Evolutionary conservation across 2,329 filamentous ascomycete species (phyloP).

Genomic region (Epichloe aotearoae): DNA sequence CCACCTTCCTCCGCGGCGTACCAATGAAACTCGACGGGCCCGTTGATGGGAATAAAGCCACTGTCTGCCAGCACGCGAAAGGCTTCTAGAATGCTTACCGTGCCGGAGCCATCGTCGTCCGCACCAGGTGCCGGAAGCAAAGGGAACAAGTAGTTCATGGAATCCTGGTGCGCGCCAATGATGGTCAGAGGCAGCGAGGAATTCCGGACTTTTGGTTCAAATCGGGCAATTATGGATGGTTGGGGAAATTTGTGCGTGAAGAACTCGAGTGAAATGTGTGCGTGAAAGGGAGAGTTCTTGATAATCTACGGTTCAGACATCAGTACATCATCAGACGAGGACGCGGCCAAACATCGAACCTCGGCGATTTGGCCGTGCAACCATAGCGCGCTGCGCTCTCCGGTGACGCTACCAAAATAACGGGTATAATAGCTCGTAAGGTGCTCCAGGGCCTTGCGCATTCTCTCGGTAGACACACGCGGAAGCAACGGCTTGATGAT

Average conservation of each 20-base stretch:
- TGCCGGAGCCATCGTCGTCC: conserved; percentile 36
- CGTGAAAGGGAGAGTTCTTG: conserved; percentile 20
- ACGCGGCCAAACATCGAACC: conserved; percentile 6
- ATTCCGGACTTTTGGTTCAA: conserved; percentile 27
- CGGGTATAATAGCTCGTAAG: conserved; percentile 49
- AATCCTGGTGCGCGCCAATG: conserved; percentile 34
- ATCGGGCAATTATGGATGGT: conserved; percentile 33
- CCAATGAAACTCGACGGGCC: conserved; percentile 42
- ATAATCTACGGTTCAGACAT: conserved; percentile 14
- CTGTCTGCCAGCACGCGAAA: conserved; percentile 31
- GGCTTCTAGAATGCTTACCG: conserved; percentile 33
- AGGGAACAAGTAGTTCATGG: conserved; percentile 30
- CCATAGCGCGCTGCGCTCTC: conserved; percentile 21
- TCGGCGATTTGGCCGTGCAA: conserved; percentile 22
- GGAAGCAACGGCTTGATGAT: conserved; percentile 43
- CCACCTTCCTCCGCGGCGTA: conserved; percentile 37
- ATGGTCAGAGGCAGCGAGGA: conserved; percentile 26
- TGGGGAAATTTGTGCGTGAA: conserved; percentile 31
- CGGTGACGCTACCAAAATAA: conserved; percentile 32
- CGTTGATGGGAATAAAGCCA: conserved; percentile 31
- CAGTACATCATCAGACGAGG: neutral
- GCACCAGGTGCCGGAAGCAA: conserved; percentile 30
- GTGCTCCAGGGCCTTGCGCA: conserved; percentile 49
- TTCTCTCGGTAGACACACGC: conserved; percentile 47
- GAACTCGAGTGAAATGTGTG: conserved; percentile 25